Evolutionary conservation across 495 filamentous ascomycete species (phyloP).

Genomic region (Neurospora cerealis): DNA sequence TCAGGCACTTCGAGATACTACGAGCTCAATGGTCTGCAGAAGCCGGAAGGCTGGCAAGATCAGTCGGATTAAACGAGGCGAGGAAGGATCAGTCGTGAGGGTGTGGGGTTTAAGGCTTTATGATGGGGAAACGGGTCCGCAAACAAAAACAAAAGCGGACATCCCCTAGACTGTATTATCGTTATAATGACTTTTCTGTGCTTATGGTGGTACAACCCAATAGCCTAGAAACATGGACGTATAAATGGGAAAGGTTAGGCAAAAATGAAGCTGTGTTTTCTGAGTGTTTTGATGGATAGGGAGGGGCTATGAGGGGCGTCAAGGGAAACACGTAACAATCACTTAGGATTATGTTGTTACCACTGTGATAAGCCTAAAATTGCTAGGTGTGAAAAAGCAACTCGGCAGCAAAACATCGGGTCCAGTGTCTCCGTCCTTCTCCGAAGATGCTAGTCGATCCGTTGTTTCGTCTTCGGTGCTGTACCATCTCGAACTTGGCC

Average conservation of each 20-base stretch:
- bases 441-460: not conserved
- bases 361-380: not conserved
- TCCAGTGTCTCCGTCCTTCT: not conserved
- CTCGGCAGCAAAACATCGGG: not conserved
- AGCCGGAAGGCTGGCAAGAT: constrained; percentile 73
- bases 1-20: constrained; percentile 73
- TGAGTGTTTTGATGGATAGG: not conserved
- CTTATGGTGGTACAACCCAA: not conserved
- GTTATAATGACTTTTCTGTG: not conserved
- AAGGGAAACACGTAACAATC: not conserved
- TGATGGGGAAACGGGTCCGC: not conserved
- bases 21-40: constrained; percentile 64
- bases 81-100: not conserved
- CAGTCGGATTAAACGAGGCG: constrained; percentile 43
- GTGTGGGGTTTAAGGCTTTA: not conserved
- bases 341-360: not conserved
- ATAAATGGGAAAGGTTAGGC: not conserved
- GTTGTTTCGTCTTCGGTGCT: not conserved
- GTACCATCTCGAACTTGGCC: not conserved
- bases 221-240: not conserved
- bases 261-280: not conserved
- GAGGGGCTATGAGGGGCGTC: not conserved
- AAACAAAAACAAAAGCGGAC: not conserved
- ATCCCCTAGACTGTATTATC: not conserved
- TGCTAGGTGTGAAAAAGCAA: not conserved